A percentile compares a stretch with the other conserved stretches of the same genome.
These are phyloP conservation scores for Chalciporus sp. DNA, from an alignment of 1,284 basidiomycete genomes.

Conservation along the genomic window DNA sequence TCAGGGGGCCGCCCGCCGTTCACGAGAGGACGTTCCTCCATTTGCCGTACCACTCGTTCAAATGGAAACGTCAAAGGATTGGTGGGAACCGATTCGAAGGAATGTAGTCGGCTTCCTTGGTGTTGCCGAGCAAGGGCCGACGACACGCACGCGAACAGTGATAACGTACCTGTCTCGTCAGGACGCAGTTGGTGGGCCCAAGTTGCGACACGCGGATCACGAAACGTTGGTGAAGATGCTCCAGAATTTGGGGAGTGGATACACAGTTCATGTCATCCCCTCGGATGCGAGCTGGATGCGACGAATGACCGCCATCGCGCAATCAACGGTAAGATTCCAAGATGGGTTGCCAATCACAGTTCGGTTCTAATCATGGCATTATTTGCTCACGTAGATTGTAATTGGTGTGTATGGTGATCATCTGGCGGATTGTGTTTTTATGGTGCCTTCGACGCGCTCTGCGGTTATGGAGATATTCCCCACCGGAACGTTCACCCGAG, in stretches of 20 bases:
- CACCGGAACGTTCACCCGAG: constrained; percentile 67
- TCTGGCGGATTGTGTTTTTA: constrained; percentile 72
- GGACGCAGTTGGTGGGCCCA: constrained; percentile 46
- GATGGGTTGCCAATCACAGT: neutral
- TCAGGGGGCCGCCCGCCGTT: constrained; percentile 60
- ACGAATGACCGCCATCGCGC: constrained; percentile 65
- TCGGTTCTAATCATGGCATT: neutral
- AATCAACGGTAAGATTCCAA: constrained; percentile 63
- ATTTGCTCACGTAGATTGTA: constrained; percentile 51
- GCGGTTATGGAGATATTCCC: constrained; percentile 83
- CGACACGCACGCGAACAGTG: constrained; percentile 44
- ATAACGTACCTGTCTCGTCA: constrained; percentile 78
- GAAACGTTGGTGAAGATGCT: constrained; percentile 52
- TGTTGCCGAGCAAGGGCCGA: constrained; percentile 32
- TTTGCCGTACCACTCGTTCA: constrained; percentile 65
- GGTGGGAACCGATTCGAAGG: constrained; percentile 74
- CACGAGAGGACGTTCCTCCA: constrained; percentile 35
- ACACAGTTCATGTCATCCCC: constrained; percentile 69
- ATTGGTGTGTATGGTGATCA: constrained; percentile 74
- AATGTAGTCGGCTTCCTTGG: constrained; percentile 57
- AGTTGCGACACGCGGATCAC: constrained; percentile 53
- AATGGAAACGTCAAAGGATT: constrained; percentile 54
- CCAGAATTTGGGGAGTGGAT: constrained; percentile 54
- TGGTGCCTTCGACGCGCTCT: constrained; percentile 59
- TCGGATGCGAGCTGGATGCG: constrained; percentile 54